Base-by-base conservation (phyloP, 2,329 filamentous ascomycete species). In the Akanthomyces muscarius region DNA sequence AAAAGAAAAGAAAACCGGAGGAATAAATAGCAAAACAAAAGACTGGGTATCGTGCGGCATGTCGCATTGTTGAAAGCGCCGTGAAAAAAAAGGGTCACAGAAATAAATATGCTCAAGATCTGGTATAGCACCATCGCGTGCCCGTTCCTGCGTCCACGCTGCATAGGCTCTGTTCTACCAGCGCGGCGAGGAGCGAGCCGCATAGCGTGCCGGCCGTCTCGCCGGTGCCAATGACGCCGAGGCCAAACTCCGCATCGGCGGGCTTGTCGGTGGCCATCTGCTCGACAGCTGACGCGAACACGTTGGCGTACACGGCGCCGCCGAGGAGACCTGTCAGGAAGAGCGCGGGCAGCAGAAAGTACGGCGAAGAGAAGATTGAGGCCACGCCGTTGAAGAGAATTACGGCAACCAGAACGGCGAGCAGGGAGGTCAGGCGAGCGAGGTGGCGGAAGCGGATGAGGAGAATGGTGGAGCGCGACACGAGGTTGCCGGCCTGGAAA, bases 251-350 rank as follows among this genome's bases (percentile, higher is more conserved):
- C 4, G 66, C 61, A 42, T 70, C 68, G 10, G 67, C 61, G 0
- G 65, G 69, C 1, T 66, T 52, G 1, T 65, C 65, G 0, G 59
- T 14, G 1, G 66, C 55, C 33, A 64, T 68, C 1, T 70, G 71
- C 21, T 68, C 67, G 2, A 72, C 38, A 0, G 68, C 52, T 4
- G 50, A 65, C 0, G 64, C 67, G 23, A 73, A 61, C 7, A 70
- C 53, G 11, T 65, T 69, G 52, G 72, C 69, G 63, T 73, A 75
- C 0, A 73, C 61, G 7, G 69, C 66, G n/a, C 73, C 73, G 7
- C 68, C 68, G 18, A 67, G 66, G 0, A 74, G 16, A 0, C 74
- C 75, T 4, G 68, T 63, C 2, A 64, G 56, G 10, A 74, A 72
- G 6, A 69, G 70, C 4, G 71, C 58, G 0, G 71, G 10, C 5